Conservation (phyloP, 2,329 filamentous ascomycete genomes). For the Ampelomyces quisqualis region DNA sequence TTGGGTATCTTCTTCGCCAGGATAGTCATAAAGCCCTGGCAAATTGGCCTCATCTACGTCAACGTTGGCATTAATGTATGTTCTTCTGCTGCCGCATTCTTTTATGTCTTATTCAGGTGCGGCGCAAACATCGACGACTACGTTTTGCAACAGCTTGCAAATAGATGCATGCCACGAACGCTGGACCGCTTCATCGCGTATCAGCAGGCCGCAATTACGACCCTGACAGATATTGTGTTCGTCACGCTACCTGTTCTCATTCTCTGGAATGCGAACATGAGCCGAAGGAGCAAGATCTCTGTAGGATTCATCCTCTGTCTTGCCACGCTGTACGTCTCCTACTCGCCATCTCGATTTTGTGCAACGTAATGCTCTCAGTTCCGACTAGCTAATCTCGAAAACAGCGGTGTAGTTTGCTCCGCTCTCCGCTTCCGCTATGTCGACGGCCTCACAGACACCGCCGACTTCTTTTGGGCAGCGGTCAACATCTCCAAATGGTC, state of each 20-base stretch:
- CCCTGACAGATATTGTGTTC: constrained; percentile 37
- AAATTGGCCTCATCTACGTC: constrained; percentile 39
- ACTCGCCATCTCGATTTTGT: neutral
- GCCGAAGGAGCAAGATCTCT: constrained; percentile 53
- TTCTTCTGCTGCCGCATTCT: constrained; percentile 47
- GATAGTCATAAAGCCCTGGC: constrained; percentile 46
- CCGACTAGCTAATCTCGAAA: constrained; percentile 17
- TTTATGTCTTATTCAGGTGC: constrained; percentile 57
- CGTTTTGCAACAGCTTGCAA: constrained; percentile 33
- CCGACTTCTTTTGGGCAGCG: constrained; percentile 51
- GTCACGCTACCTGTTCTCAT: constrained; percentile 47
- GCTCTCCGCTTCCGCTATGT: constrained; percentile 55
- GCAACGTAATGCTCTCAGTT: neutral
- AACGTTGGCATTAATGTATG: constrained; percentile 43
- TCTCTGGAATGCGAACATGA: constrained; percentile 59
- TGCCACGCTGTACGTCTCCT: constrained; percentile 31
- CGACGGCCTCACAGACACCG: constrained; percentile 42
- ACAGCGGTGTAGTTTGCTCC: constrained; percentile 56
- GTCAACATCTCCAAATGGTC: constrained; percentile 49
- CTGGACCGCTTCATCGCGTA: constrained; percentile 57
- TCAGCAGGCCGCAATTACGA: constrained; percentile 33
- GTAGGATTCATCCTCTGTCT: constrained; percentile 57
- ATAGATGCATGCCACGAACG: constrained; percentile 46
- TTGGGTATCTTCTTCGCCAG: constrained; percentile 50
- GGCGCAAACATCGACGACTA: constrained; percentile 32